phyloP scores from a whole-genome alignment of 352 stramenopile species.

The Thraustochytrium striatum region DNA sequence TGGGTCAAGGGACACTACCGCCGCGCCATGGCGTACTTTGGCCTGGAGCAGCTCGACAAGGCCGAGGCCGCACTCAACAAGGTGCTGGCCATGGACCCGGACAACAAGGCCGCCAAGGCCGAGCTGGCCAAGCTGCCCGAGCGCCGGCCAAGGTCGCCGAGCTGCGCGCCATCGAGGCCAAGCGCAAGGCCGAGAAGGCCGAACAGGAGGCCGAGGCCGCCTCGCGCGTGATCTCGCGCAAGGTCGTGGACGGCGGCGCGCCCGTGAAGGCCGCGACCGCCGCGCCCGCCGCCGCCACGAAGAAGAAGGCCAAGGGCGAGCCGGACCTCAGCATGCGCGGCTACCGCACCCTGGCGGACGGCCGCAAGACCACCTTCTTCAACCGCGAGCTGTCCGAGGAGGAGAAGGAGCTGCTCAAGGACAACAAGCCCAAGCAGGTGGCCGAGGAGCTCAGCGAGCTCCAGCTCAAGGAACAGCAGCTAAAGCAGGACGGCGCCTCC shows the following conservation, averaged over 20 bases:
- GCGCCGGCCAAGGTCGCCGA: slow-evolving; percentile 63
- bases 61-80: slow-evolving; percentile 71
- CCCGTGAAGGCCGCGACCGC: slow-evolving; percentile 51
- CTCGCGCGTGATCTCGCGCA: slow-evolving; percentile 52
- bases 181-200: background rate
- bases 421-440: slow-evolving; percentile 86
- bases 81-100: slow-evolving; percentile 53
- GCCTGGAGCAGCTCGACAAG: slow-evolving; percentile 75
- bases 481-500: slow-evolving; percentile 65
- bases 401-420: slow-evolving; percentile 89
- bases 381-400: slow-evolving; percentile 96
- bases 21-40: slow-evolving; percentile 91
- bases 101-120: slow-evolving; percentile 64
- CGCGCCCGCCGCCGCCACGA: background rate
- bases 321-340: slow-evolving; percentile 70
- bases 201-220: slow-evolving; percentile 60
- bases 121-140: slow-evolving; percentile 70
- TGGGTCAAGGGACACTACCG: slow-evolving; percentile 95
- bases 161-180: slow-evolving; percentile 61
- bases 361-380: slow-evolving; percentile 97
- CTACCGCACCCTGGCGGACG: slow-evolving; percentile 93
- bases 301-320: slow-evolving; percentile 64
- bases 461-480: slow-evolving; percentile 52
- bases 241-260: slow-evolving; percentile 65
- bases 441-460: slow-evolving; percentile 67